Evolutionary conservation across 495 filamentous ascomycete species (phyloP).

Genomic region (Apodospora peruviana): DNA sequence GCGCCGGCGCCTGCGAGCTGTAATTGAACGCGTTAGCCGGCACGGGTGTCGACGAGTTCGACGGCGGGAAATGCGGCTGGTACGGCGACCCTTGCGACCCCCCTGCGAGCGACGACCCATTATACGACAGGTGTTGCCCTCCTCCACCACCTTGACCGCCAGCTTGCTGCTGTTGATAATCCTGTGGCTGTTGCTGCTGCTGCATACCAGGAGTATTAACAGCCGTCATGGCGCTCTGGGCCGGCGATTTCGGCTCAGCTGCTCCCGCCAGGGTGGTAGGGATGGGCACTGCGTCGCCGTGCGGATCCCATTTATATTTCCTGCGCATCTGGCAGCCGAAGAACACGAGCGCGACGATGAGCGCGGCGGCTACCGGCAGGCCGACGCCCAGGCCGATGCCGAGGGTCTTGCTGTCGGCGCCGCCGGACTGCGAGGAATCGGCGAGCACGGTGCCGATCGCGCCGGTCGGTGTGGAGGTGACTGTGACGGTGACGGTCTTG

Average conservation of each 20-base stretch:
- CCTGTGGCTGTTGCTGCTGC: conserved; percentile 3
- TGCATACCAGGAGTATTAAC: not conserved
- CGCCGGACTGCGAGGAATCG: not conserved
- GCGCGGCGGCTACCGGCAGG: not conserved
- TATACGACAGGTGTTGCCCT: not conserved
- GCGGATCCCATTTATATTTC: not conserved
- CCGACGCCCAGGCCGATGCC: conserved; percentile 1
- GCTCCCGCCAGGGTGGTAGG: not conserved
- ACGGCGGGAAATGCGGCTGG: not conserved
- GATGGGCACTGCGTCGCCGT: not conserved
- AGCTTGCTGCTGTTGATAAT: not conserved
- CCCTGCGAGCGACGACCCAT: not conserved
- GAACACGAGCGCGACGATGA: not conserved
- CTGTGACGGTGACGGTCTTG: not conserved
- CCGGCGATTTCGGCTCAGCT: not conserved
- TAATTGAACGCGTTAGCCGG: not conserved
- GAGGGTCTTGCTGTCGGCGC: not conserved
- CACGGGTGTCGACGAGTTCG: not conserved
- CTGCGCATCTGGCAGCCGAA: not conserved
- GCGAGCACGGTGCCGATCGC: not conserved
- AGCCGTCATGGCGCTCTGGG: not conserved
- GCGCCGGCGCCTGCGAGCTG: not conserved
- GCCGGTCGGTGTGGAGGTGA: not conserved
- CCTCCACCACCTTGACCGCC: not conserved
- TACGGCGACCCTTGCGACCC: not conserved